Evolutionary conservation across 2,329 filamentous ascomycete genomes (phyloP), one percentile per base, ranked within the genome.

Genomic region (Stagonosporopsis tanaceti): DNA sequence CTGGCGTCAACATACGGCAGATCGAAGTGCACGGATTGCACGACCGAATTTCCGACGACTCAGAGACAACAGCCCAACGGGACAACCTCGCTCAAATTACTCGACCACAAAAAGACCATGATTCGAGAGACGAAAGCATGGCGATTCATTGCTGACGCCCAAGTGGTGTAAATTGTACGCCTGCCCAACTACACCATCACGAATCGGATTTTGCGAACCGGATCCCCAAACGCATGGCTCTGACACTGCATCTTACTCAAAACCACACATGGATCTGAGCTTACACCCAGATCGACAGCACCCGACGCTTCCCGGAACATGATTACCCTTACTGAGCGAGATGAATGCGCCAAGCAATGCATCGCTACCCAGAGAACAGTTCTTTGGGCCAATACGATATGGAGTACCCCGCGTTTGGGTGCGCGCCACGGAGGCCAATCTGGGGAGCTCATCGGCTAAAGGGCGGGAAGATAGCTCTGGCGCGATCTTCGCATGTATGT

Each of bases 351-450:
- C 24, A 42, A 30, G 39, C 2, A 15, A 20, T 34, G 27, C 32
- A 20, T 17, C 24, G 35, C 27, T 25, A 14, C 44, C 38, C 38
- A 24, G 41, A 46, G 20, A 50, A 42, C 12, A 27, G 50, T 40
- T 59, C 42, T 39, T 15, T 27, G 30, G 42, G 39, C 50, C 46
- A 34, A 34, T 14, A 34, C 14, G 34, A 25, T 41, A 34, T 46
- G 4, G 34, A 37, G 28, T 58, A 59, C 56, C 56, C 50, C 56
- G 56, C 56, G 50, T 53, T 53, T 54, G 30, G 28, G 24, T 6
- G 22, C n/a, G 39, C 54, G 44, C 48, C 37, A 57, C 39, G 20
- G 34, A 39, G 20, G 12, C 30, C 24, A 48, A 52, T 47, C 42
- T 45, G 47, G 47, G 25, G 37, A 51, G 28, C 35, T 46, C 24